phyloP scores from a whole-genome alignment of 805 yeast species.

The Kuraishia floccosa region DNA sequence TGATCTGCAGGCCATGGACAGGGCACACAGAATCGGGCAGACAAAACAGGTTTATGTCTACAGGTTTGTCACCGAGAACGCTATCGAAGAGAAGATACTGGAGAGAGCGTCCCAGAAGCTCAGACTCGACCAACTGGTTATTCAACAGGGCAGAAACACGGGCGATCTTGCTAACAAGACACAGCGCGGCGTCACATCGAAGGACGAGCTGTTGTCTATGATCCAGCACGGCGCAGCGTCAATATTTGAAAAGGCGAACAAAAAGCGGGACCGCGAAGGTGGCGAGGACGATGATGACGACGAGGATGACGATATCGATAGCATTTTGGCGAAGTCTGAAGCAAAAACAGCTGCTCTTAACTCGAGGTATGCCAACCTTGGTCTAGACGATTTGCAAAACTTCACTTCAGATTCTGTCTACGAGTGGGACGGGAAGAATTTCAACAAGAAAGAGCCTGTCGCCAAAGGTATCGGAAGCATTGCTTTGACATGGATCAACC shows the following conservation, averaged over 20 bases:
- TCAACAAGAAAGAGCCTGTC: conserved; percentile 48
- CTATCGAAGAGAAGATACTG: conserved; percentile 91
- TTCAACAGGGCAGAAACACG: conserved; percentile 65
- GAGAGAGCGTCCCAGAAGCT: conserved; percentile 94
- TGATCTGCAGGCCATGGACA: conserved; percentile 81
- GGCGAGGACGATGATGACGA: conserved; percentile 20
- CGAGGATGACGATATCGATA: conserved; percentile 51
- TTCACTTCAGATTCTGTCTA: conserved; percentile 66
- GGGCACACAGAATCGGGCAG: conserved; percentile 85
- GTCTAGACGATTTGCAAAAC: conserved; percentile 69
- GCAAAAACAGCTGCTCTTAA: conserved; percentile 50
- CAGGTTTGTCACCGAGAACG: conserved; percentile 89
- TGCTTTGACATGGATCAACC: conserved; percentile 67
- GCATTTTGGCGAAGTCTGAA: conserved; percentile 48
- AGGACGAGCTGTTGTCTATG: conserved; percentile 70
- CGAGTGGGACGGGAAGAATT: conserved; percentile 83
- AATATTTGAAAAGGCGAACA: conserved; percentile 27
- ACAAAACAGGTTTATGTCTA: conserved; percentile 88
- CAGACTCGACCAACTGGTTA: conserved; percentile 86
- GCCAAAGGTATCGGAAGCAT: conserved; percentile 33
- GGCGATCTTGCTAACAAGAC: conserved; percentile 22
- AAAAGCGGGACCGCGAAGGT: conserved; percentile 12
- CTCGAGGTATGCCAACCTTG: conserved; percentile 52
- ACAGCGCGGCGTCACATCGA: conserved; percentile 33
- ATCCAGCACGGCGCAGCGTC: conserved; percentile 77